phyloP scores from a whole-genome alignment of 495 filamentous ascomycete species.

The Xylaria telfairii region DNA sequence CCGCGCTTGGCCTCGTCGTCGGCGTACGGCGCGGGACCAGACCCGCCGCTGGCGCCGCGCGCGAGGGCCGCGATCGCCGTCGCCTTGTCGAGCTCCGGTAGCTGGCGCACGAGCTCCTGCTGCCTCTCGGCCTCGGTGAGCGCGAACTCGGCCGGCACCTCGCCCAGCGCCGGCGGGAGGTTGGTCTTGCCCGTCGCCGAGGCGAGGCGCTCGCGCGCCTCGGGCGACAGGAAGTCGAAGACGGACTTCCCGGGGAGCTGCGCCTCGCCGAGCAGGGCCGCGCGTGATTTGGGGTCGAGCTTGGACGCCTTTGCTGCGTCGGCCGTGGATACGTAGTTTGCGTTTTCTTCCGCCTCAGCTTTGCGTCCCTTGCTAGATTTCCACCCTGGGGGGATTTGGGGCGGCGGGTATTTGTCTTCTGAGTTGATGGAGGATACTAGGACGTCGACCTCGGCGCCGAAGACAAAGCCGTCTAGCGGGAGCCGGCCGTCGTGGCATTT shows the following conservation, averaged over 20 bases:
- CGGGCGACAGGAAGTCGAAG: conserved; percentile 89
- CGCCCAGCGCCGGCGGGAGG: conserved; percentile 77
- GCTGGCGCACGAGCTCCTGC: conserved; percentile 61
- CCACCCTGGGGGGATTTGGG: conserved; percentile 79
- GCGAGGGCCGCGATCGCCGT: conserved; percentile 77
- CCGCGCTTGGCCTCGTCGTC: conserved; percentile 79
- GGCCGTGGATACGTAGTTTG: conserved; percentile 69
- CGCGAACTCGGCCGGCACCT: conserved; percentile 71
- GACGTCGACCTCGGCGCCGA: conserved; percentile 63
- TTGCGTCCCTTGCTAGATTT: conserved; percentile 65
- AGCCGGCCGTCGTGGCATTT: conserved; percentile 90
- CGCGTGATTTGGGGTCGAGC: conserved; percentile 80
- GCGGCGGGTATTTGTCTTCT: conserved; percentile 73
- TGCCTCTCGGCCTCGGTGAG: conserved; percentile 63
- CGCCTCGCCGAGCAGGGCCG: conserved; percentile 80
- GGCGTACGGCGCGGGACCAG: conserved; percentile 84
- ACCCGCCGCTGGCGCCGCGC: conserved; percentile 68
- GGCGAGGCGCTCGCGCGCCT: conserved; percentile 77
- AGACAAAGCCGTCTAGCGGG: conserved; percentile 84
- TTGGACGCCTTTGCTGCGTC: conserved; percentile 76
- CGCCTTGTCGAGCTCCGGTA: conserved; percentile 77
- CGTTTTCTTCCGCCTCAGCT: conserved; percentile 39
- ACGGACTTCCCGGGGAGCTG: conserved; percentile 90
- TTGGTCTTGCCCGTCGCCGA: conserved; percentile 75
- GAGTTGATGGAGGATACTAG: conserved; percentile 59